Evolutionary conservation across 768 basidiomycete species (phyloP), one percentile per base, ranked within the genome.

Genomic region (Rhodosporidiobolus sp.): DNA sequence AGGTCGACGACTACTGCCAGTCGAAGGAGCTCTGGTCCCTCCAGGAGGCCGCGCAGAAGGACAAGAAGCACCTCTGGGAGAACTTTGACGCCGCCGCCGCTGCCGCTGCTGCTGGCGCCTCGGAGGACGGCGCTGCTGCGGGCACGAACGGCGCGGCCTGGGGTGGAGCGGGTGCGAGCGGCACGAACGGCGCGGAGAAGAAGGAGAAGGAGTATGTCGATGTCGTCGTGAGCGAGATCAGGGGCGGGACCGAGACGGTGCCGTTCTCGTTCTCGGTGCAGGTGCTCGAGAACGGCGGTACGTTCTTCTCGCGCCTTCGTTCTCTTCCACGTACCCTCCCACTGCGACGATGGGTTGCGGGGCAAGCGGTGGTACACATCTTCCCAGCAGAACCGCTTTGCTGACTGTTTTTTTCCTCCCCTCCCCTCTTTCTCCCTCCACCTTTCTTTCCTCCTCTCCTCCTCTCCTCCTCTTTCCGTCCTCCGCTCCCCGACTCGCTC

Each of bases 261-360:
- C 82, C 82, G 10, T 90, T 97, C 79, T 84, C 82, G 52, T 97
- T 99, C 83, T 95, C 94, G 16, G 89, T 99, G 17, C 95, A 99
- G 80, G 85, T 95, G 59, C 85, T 98, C 28, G 92, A 94, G 80
- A 89, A 90, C 2, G 90, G 93, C 82, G 93, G 94, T 90, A 67
- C 64, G 84, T n/a, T 3, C n/a, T n/a, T n/a, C n/a, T n/a, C n/a
- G n/a, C n/a, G n/a, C n/a, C n/a, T n/a, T 34, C 56, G 38, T n/a
- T 6, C 17, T 38, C 26, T 54, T 19, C 35, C 16, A 14, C 38
- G 38, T 43, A 7, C 38, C 38, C 38, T n/a, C n/a, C n/a, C n/a
- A n/a, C n/a, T n/a, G n/a, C n/a, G n/a, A n/a, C n/a, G n/a, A n/a
- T n/a, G n/a, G n/a, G n/a, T n/a, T n/a, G n/a, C n/a, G n/a, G n/a